Base-by-base conservation (phyloP, 192 early-diverging fungal genomes). In the Jimgerdemannia lactiflua region DNA sequence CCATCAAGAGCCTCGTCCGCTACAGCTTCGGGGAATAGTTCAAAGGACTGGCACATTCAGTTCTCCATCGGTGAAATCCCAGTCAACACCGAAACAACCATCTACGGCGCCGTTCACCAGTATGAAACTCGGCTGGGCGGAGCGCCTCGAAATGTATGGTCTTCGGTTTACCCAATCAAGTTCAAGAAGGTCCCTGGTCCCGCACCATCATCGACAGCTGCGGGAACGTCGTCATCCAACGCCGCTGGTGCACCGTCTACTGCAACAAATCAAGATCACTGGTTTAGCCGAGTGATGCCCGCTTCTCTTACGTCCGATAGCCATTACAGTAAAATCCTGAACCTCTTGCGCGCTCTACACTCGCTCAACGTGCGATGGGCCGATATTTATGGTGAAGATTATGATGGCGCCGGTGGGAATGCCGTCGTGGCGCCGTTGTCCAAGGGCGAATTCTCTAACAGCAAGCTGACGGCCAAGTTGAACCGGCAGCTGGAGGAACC, bases 401-500 rank as follows among this genome's bases (percentile, higher is more conserved):
- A n/a, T n/a, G n/a, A n/a, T n/a, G n/a, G n/a, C n/a, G n/a, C n/a
- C n/a, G n/a, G n/a, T n/a, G n/a, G n/a, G n/a, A n/a, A n/a, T n/a
- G 74, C 64, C 39, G 39, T 59, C 11, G 74, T 82, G 42, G 76
- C 73, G 39, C 70, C 75, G 18, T 43, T 85, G 68, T 78, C 69
- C 14, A 69, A 74, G 3, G 69, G 75, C 4, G 84, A 82, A 42
- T 97, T 97, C 80, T 70, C 90, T 77, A 97, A 96, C 79, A 87
- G 84, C 72, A 94, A 94, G 75, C 75, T 98, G 39, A 87, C 94
- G 0, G 92, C 95, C 64, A 98, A 98, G 78, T 78, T 97, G 43
- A 90, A 86, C 18, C 89, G 94, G 4, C 97, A 98, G 75, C 74
- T 98, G 41, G 92, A 94, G 73, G 95, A 97, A 71, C 92, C 95